Conservation (phyloP, 177 flowering plant genomes). For the Vitis hybrid region DNA sequence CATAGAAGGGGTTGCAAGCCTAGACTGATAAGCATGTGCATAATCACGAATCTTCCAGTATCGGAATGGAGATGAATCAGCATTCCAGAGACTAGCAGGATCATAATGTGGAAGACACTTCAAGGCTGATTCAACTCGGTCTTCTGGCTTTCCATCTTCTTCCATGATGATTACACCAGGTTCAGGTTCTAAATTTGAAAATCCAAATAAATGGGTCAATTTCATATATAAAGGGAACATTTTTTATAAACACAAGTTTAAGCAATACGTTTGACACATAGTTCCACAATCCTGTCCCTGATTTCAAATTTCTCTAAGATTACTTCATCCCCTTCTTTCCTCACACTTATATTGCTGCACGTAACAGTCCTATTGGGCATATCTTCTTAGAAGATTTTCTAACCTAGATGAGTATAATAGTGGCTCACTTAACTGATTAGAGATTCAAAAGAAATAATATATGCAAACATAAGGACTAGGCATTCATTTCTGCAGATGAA, state of each 20-base stretch:
- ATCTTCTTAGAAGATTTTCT: not conserved
- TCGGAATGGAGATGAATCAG: conserved; percentile 40
- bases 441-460: not conserved
- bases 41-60: conserved; percentile 95
- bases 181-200: conserved; percentile 56
- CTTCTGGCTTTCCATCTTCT: conserved; percentile 61
- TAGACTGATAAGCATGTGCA: conserved; percentile 82
- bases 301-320: not conserved
- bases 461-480: not conserved
- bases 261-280: not conserved
- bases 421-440: not conserved
- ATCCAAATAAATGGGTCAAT: not conserved
- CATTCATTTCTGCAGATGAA: not conserved
- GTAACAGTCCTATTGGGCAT: not conserved
- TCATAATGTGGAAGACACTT: conserved; percentile 80
- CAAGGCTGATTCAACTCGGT: conserved; percentile 61
- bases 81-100: conserved; percentile 42
- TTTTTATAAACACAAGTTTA: not conserved
- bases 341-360: not conserved
- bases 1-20: conserved; percentile 61
- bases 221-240: not conserved
- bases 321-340: not conserved
- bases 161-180: conserved; percentile 45
- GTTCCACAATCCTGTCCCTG: not conserved
- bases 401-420: not conserved